Evolutionary conservation across 352 stramenopile species (phyloP).

Genomic region (Phytophthora megakarya): DNA sequence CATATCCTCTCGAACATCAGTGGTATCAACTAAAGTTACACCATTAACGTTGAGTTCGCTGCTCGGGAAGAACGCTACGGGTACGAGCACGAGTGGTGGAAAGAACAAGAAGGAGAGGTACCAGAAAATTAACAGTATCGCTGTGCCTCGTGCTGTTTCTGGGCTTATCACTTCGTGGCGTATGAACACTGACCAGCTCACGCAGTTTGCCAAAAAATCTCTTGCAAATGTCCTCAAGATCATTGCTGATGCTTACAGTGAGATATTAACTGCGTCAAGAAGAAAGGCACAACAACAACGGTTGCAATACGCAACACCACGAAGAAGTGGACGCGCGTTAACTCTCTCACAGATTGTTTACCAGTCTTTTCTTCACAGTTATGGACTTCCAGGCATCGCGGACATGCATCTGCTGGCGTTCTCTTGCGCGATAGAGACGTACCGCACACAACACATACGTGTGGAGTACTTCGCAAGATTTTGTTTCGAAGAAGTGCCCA

Average conservation of each 20-base stretch:
- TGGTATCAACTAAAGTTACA: conserved; percentile 22
- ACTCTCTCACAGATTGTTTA: conserved; percentile 79
- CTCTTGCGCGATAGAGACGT: conserved; percentile 69
- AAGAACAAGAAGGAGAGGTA: conserved; percentile 63
- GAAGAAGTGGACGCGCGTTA: conserved; percentile 37
- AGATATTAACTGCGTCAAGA: conserved; percentile 64
- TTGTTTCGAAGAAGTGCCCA: conserved; percentile 73
- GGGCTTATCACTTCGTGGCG: conserved; percentile 82
- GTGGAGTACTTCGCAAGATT: conserved; percentile 80
- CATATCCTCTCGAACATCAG: conserved; percentile 10
- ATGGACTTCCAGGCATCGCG: conserved; percentile 75
- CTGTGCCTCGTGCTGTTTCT: conserved; percentile 65
- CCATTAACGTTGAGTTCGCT: conserved; percentile 61
- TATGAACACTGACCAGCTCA: conserved; percentile 81
- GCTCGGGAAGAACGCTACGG: conserved; percentile 37
- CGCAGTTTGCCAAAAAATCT: conserved; percentile 80
- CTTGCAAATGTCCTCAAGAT: conserved; percentile 65
- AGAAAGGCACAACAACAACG: conserved; percentile 48
- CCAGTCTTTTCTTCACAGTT: conserved; percentile 82
- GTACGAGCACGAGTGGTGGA: not conserved
- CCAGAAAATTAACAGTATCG: conserved; percentile 74
- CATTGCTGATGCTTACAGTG: conserved; percentile 75
- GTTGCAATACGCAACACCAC: conserved; percentile 25
- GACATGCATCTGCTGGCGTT: conserved; percentile 84
- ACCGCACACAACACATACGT: conserved; percentile 66